Percentiles rank a stretch among this genome's conserved stretches.
These are phyloP conservation scores for Eucalyptus grandis DNA, from an alignment of 345 rosid genomes.

Conservation along the genomic window DNA sequence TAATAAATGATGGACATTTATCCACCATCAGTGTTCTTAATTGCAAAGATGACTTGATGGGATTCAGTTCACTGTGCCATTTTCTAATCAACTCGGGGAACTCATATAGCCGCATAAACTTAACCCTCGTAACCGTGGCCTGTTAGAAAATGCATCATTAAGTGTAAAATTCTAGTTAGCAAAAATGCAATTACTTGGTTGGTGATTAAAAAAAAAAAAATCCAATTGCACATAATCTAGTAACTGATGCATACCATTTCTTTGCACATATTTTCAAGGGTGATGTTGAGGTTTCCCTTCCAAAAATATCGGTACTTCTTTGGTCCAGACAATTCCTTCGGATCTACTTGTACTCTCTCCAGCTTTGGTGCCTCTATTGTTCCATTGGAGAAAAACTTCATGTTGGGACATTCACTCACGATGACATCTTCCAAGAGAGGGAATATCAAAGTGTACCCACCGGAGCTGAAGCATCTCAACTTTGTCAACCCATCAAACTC, in stretches of 20 bases:
- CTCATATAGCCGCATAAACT: no score
- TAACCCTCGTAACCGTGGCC: accelerated
- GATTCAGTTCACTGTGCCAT: no score
- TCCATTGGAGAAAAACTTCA: not conserved
- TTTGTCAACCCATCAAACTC: not conserved
- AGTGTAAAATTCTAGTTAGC: not conserved
- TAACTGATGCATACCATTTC: not conserved
- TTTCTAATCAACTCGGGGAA: no score
- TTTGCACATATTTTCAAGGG: not conserved
- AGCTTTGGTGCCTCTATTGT: not conserved
- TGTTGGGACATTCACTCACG: not conserved
- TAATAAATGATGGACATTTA: no score
- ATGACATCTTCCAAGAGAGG: not conserved
- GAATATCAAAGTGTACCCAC: not conserved
- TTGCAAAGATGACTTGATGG: no score
- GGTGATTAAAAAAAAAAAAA: not conserved
- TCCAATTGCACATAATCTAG: not conserved
- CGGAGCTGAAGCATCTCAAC: not conserved
- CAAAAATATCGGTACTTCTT: accelerated
- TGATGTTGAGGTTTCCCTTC: not conserved
- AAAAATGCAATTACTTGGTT: not conserved
- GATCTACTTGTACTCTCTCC: not conserved
- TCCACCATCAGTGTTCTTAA: no score
- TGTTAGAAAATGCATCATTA: accelerated
- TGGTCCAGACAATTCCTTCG: not conserved